These are phyloP conservation scores for Arthrinium phaeospermum DNA, from an alignment of 2,329 filamentous ascomycete species.

Conservation along the genomic window DNA sequence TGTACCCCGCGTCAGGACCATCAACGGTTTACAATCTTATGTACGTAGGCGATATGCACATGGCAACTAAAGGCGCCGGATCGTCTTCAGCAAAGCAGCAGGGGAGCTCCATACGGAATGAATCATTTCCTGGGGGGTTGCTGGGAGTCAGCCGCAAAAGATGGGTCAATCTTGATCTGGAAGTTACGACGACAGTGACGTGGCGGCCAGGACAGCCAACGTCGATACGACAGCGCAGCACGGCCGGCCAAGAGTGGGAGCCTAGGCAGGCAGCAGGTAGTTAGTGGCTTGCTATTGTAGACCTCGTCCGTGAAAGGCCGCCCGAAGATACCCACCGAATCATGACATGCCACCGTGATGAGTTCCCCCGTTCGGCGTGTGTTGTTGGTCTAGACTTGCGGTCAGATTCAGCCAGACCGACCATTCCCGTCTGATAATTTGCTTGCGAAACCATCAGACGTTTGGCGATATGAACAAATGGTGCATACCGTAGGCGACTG, in stretches of 20 bases:
- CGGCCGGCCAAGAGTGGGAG: not conserved
- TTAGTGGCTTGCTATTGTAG: not conserved
- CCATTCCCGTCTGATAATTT: not conserved
- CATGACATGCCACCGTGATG: not conserved
- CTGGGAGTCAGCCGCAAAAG: constrained; percentile 3
- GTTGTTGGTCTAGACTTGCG: not conserved
- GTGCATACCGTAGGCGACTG: not conserved
- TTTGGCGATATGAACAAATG: not conserved
- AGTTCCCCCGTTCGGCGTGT: not conserved
- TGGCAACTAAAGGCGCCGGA: not conserved
- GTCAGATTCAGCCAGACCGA: not conserved
- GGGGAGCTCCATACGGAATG: not conserved
- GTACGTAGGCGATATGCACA: not conserved
- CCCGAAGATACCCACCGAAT: not conserved
- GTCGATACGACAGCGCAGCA: not conserved
- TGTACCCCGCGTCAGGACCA: not conserved
- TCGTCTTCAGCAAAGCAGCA: not conserved
- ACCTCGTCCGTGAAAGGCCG: not conserved
- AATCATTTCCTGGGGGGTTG: not conserved
- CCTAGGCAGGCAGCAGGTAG: too few relatives aligned
- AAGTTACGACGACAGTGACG: constrained; percentile 16
- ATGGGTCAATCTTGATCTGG: not conserved
- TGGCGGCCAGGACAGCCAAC: not conserved
- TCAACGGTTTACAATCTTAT: not conserved
- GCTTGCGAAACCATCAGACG: not conserved